Evolutionary conservation across 805 yeast genomes (phyloP).

Genomic region (Hanseniaspora lindneri): DNA sequence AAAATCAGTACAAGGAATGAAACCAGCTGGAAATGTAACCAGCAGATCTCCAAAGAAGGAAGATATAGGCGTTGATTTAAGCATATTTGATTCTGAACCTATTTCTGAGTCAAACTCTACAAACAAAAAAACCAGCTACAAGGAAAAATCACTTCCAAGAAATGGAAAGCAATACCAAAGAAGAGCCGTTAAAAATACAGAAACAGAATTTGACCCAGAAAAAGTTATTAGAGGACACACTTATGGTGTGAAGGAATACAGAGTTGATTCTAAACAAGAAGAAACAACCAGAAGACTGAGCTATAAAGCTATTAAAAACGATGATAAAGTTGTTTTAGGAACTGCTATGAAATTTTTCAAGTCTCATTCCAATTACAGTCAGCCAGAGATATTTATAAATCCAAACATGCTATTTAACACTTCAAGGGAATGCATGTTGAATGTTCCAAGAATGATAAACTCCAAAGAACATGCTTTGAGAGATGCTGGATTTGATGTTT

Average conservation of each 20-base stretch:
- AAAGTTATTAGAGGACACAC: slow-evolving; percentile 9
- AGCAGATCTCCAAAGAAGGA: background rate
- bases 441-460: slow-evolving; percentile 8
- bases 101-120: background rate
- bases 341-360: slow-evolving; percentile 12
- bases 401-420: slow-evolving; percentile 6
- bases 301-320: slow-evolving; percentile 6
- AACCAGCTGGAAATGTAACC: background rate
- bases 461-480: slow-evolving; percentile 15
- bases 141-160: background rate
- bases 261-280: background rate
- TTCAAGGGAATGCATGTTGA: slow-evolving; percentile 6
- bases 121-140: background rate
- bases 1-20: background rate
- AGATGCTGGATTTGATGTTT: slow-evolving; percentile 12
- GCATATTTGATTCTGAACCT: slow-evolving; percentile 7
- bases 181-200: background rate
- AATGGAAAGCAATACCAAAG: background rate
- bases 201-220: background rate
- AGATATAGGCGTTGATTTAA: slow-evolving; percentile 1
- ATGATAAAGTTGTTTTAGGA: slow-evolving; percentile 9
- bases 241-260: slow-evolving; percentile 9
- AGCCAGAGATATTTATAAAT: slow-evolving; percentile 9
- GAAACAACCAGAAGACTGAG: slow-evolving; percentile 6
- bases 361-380: background rate